These are phyloP conservation scores for Paulinella micropora DNA, from an alignment of 78 protist genomes.

Conservation along the genomic window DNA sequence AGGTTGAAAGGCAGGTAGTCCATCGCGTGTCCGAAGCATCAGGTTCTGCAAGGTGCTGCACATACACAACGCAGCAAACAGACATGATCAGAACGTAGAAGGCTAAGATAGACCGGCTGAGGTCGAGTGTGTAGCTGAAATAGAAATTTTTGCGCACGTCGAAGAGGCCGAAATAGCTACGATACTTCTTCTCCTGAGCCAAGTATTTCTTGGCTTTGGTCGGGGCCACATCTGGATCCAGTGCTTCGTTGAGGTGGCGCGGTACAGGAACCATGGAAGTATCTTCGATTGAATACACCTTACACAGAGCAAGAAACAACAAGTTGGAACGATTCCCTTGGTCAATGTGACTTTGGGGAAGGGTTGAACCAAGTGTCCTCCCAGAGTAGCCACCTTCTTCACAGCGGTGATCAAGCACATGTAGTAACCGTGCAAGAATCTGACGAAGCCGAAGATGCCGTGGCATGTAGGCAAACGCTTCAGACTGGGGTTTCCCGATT, in stretches of 20 bases:
- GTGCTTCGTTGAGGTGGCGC: background rate
- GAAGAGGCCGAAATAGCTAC: background rate
- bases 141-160: conserved; percentile 49
- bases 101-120: too few species aligned
- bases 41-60: too few species aligned
- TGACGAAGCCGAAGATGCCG: conserved; percentile 58
- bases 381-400: conserved; percentile 57
- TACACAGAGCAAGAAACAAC: too few species aligned
- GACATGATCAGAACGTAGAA: conserved; percentile 32
- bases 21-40: too few species aligned
- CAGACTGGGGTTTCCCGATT: too few species aligned
- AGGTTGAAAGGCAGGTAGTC: too few species aligned
- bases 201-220: background rate
- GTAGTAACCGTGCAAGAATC: conserved; percentile 70
- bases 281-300: conserved; percentile 52
- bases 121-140: conserved; percentile 79
- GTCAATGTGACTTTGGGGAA: too few species aligned
- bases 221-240: too few species aligned
- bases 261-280: conserved; percentile 20
- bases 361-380: too few species aligned
- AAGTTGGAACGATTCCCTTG: too few species aligned
- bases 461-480: too few species aligned
- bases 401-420: conserved; percentile 61
- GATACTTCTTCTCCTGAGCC: background rate
- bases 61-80: too few species aligned